Percentiles rank a stretch among this genome's conserved stretches.
Conservation (phyloP, 306 rosid genomes). For the Cyamopsis tetragonoloba region DNA sequence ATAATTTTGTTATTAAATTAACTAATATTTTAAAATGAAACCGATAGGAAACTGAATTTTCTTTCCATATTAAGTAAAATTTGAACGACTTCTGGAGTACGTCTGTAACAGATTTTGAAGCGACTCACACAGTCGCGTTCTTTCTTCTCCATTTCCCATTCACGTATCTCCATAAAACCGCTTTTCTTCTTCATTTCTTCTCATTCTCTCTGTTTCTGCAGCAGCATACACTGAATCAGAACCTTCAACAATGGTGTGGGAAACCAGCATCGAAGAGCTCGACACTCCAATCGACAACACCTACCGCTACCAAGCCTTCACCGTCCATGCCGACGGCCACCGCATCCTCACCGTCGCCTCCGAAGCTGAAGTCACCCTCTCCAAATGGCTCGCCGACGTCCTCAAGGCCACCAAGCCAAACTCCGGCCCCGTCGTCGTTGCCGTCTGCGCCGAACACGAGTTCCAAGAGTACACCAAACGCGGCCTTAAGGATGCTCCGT, state of each 20-base stretch:
- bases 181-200: not conserved
- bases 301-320: slow-evolving; percentile 4
- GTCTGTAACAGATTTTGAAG: too few species aligned
- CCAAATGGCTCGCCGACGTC: slow-evolving; percentile 9
- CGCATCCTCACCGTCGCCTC: slow-evolving; percentile 32
- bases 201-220: not conserved
- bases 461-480: not conserved
- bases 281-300: too few species aligned
- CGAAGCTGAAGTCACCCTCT: not conserved
- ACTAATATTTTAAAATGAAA: too few species aligned
- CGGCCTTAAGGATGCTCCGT: not conserved
- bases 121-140: too few species aligned
- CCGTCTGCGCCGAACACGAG: not conserved
- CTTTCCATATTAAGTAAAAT: too few species aligned
- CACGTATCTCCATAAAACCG: too few species aligned
- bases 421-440: slow-evolving; percentile 3
- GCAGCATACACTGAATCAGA: too few species aligned
- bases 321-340: slow-evolving; percentile 6
- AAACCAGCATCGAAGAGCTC: not conserved
- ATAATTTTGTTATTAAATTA: too few species aligned
- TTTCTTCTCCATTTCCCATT: too few species aligned
- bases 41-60: too few species aligned
- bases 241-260: not conserved
- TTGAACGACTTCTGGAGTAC: too few species aligned
- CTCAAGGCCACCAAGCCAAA: not conserved